Evolutionary conservation across 306 rosid genomes (phyloP), one percentile per base, ranked within the genome.

Genomic region (Trifolium dubium): DNA sequence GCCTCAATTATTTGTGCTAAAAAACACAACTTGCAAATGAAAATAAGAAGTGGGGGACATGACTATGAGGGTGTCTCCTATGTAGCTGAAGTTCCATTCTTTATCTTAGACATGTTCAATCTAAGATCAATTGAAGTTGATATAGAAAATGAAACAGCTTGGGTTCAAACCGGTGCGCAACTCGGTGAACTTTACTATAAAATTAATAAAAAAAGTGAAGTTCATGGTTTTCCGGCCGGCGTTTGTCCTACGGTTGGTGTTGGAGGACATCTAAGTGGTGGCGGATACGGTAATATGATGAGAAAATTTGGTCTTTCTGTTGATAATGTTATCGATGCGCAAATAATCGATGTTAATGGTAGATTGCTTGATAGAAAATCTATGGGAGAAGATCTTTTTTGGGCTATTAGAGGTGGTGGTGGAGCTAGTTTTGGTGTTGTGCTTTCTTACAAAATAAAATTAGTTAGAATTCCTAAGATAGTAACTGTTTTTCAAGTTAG

Each of bases 371-470:
- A 85, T 67, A 83, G 93, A 74, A 64, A 80, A 78, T 65, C 83
- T 1, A 92, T 92, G 97, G 96, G 96, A 0, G 96, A 89, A 63
- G 89, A 89, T 84, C 85, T 92, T n/a, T 92, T 92, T 43, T 92
- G 97, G 97, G 93, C 96, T 6, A 92, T 92, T 12, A 85, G 77
- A 80, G 96, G 97, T 14, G 96, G 93, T 13, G 96, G 97, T 34
- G 96, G 92, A 54, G 93, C 84, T 47, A 88, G 97, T 63, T 92
- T 89, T 71, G 92, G 91, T 0, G 86, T 89, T 1, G 58, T 92
- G 3, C 69, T 86, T 74, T 76, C 95, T 12, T 89, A 90, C 82
- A 87, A 87, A 72, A 70, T 89, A 40, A 89, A 86, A 30, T 54
- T 91, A 46, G 86, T 89, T 73, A 51, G 51, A 30, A 81, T 86